phyloP scores from a whole-genome alignment of 2,329 filamentous ascomycete genomes.

The Polychaeton citri region DNA sequence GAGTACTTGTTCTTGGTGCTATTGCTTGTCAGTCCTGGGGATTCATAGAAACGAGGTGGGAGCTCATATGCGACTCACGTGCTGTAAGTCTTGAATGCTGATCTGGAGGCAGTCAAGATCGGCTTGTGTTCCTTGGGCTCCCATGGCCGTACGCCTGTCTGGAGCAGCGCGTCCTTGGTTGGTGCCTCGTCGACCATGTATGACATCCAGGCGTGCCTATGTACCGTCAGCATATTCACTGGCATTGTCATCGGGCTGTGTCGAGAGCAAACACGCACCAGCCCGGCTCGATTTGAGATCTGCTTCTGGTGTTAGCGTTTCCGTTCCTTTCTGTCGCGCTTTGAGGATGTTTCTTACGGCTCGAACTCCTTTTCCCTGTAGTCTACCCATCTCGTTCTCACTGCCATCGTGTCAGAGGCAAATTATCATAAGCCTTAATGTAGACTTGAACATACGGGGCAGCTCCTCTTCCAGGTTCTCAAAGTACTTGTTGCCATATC shows the following conservation, averaged over 20 bases:
- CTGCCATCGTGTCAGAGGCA: constrained; percentile 32
- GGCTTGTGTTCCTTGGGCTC: constrained; percentile 60
- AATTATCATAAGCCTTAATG: constrained; percentile 5
- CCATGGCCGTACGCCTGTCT: constrained; percentile 57
- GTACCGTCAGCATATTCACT: constrained; percentile 1
- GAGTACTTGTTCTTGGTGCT: constrained; percentile 38
- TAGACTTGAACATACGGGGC: constrained; percentile 68
- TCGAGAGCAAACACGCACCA: constrained; percentile 39
- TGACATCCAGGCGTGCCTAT: constrained; percentile 87
- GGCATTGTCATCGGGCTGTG: neutral
- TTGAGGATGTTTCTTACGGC: constrained; percentile 38
- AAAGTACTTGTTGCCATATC: constrained; percentile 93
- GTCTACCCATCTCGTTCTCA: constrained; percentile 94
- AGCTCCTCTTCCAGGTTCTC: constrained; percentile 87
- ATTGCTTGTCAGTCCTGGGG: constrained; percentile 2
- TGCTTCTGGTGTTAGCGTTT: constrained; percentile 30
- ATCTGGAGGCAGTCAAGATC: constrained; percentile 62
- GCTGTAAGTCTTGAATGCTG: constrained; percentile 83
- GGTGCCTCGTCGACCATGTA: constrained; percentile 86
- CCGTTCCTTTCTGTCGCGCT: neutral
- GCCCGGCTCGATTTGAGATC: constrained; percentile 78
- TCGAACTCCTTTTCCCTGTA: constrained; percentile 82
- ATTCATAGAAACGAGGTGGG: constrained; percentile 5
- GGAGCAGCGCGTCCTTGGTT: constrained; percentile 57
- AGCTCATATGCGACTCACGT: constrained; percentile 52